These are phyloP conservation scores for Vaccinium myrtillus DNA, from an alignment of 148 eudicot species.

Conservation along the genomic window DNA sequence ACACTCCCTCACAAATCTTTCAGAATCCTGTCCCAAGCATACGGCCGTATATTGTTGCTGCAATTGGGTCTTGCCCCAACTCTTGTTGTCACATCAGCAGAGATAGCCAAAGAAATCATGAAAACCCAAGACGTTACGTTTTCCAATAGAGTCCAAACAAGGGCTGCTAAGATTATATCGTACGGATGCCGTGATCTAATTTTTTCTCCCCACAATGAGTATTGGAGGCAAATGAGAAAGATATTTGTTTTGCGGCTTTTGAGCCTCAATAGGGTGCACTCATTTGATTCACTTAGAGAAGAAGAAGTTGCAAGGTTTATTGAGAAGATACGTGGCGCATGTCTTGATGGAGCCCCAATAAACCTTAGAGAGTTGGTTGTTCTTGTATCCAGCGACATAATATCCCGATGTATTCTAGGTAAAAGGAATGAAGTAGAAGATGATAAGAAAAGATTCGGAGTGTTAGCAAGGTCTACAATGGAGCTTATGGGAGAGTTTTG, in stretches of 20 bases:
- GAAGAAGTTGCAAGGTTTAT: background rate
- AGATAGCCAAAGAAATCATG: background rate
- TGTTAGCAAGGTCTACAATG: background rate
- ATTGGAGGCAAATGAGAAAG: background rate
- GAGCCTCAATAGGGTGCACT: background rate
- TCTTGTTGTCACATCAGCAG: background rate
- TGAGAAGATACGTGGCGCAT: background rate
- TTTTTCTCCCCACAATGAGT: background rate
- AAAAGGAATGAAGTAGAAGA: background rate
- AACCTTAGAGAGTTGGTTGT: background rate
- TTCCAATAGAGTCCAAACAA: background rate
- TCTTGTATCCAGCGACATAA: background rate
- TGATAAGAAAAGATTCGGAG: background rate
- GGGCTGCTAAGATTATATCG: background rate
- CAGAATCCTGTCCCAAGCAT: background rate
- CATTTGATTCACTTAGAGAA: background rate
- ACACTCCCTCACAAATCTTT: constrained; percentile 2
- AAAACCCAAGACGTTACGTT: background rate
- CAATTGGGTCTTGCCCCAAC: background rate
- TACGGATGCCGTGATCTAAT: background rate
- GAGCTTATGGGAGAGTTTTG: background rate
- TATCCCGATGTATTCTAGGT: background rate
- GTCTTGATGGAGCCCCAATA: background rate
- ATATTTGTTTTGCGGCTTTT: background rate
- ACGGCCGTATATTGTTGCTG: background rate